Base-by-base conservation (phyloP, 768 basidiomycete genomes). In the Trametes coccinea region DNA sequence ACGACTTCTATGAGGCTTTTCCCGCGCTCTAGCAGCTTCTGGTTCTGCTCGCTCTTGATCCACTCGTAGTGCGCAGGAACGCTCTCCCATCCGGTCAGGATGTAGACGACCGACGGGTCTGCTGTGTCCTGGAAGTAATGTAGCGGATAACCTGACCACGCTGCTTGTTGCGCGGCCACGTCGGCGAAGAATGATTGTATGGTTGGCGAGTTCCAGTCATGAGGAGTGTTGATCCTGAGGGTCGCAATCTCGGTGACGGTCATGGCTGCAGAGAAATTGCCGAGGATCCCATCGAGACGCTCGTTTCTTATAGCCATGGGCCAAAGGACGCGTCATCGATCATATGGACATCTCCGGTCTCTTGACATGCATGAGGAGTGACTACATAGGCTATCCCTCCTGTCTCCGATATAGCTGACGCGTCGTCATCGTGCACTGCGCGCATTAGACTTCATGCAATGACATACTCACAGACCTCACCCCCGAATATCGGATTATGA, bases 71-170 rank as follows among this genome's bases (percentile, higher is more conserved):
- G 82, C 8, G 76, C 75, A 10, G 60, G 66, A 27, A 78, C 76
- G 59, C 74, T 73, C 53, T 69, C 43, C 82, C 82, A 84, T 10
- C 81, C 80, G 0, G 79, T 76, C 33, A 81, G 66, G 30, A 83
- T 62, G 65, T 78, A 76, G 2, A 81, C 56, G 30, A 68, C 57
- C 5, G 56, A 45, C 1, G 71, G 54, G 31, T 70, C 65, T 1
- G 59, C 52, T 22, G 58, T 40, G 62, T 75, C 68, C 3, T 68
- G 63, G 69, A 77, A 82, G 65, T 76, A 81, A 30, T 71, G 67
- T n/a, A 82, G 61, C 13, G 78, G 76, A 63, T 76, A 76, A 14
- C 76, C 73, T 0, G 82, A 80, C 64, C 73, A 76, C 31, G 73
- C 72, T 11, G 76, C 70, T 69, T 84, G 82, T 60, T 71, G 72